Evolutionary conservation across 768 basidiomycete species (phyloP).

Genomic region (Tricholoma sp.): DNA sequence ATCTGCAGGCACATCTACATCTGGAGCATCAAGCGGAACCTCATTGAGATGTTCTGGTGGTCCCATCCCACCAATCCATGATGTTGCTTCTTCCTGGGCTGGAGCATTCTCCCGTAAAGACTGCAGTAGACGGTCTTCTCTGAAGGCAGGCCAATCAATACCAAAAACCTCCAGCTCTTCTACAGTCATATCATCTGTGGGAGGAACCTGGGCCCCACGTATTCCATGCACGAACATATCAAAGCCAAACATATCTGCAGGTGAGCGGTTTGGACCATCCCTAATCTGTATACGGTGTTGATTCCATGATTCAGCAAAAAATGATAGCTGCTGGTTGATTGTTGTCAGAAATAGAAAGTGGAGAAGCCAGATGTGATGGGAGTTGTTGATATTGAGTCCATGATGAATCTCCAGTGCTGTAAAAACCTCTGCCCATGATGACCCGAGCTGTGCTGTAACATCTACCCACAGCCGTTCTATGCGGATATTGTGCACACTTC

Average conservation of each 20-base stretch:
- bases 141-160: constrained; percentile 23
- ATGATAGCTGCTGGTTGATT: constrained; percentile 21
- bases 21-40: background rate
- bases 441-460: constrained; percentile 18
- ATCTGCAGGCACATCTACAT: background rate
- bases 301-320: constrained; percentile 30
- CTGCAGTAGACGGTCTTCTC: constrained; percentile 7
- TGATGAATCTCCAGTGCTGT: constrained; percentile 21
- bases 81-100: background rate
- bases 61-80: background rate
- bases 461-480: constrained; percentile 36
- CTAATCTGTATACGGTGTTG: constrained; percentile 22
- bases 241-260: constrained; percentile 28
- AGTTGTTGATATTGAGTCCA: constrained; percentile 22
- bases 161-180: constrained; percentile 20
- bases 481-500: constrained; percentile 32
- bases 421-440: constrained; percentile 29
- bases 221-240: constrained; percentile 23
- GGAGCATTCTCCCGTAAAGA: background rate
- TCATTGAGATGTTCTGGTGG: background rate
- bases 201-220: background rate
- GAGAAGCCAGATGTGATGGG: constrained; percentile 29
- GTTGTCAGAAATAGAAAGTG: constrained; percentile 28
- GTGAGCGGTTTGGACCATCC: constrained; percentile 18
- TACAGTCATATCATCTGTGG: constrained; percentile 2